These are phyloP conservation scores for Aspergillus sp. DNA, from an alignment of 2,329 filamentous ascomycete genomes.

Conservation along the genomic window DNA sequence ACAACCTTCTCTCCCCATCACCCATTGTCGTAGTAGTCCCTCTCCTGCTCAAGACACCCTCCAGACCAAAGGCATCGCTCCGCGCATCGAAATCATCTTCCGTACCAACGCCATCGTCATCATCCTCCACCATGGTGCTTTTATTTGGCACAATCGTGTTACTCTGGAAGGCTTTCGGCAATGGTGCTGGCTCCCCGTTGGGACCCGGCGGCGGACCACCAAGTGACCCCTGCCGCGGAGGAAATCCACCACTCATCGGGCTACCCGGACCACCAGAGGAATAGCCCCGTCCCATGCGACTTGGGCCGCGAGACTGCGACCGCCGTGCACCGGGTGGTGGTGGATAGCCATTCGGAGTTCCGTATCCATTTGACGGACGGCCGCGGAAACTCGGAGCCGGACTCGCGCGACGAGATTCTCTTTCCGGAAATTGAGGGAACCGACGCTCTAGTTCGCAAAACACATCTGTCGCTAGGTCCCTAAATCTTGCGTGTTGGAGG, in stretches of 20 bases:
- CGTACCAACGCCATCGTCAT: slow-evolving; percentile 60
- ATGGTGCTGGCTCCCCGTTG: slow-evolving; percentile 64
- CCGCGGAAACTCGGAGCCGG: slow-evolving; percentile 53
- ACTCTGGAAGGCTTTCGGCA: slow-evolving; percentile 84
- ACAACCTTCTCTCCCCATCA: slow-evolving; percentile 61
- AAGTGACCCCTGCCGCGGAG: slow-evolving; percentile 36
- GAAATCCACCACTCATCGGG: slow-evolving; percentile 26
- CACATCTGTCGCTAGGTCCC: slow-evolving; percentile 89
- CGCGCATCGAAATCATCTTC: slow-evolving; percentile 54
- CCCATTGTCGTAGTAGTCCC: slow-evolving; percentile 45
- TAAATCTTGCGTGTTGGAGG: slow-evolving; percentile 76
- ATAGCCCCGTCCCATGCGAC: slow-evolving; percentile 28
- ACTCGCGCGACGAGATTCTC: slow-evolving; percentile 63
- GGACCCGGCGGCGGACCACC: slow-evolving; percentile 41
- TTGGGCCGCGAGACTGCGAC: slow-evolving; percentile 39
- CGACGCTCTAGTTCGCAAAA: slow-evolving; percentile 90
- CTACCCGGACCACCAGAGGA: slow-evolving; percentile 32
- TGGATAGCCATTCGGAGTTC: slow-evolving; percentile 33
- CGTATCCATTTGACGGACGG: slow-evolving; percentile 47
- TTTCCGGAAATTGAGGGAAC: slow-evolving; percentile 70
- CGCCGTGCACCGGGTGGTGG: slow-evolving; percentile 28
- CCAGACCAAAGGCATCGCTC: slow-evolving; percentile 58
- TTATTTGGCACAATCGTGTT: slow-evolving; percentile 98
- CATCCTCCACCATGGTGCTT: slow-evolving; percentile 94
- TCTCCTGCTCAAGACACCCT: slow-evolving; percentile 42